Base-by-base conservation (phyloP, 2,329 filamentous ascomycete species). In the Neofusicoccum sp. region DNA sequence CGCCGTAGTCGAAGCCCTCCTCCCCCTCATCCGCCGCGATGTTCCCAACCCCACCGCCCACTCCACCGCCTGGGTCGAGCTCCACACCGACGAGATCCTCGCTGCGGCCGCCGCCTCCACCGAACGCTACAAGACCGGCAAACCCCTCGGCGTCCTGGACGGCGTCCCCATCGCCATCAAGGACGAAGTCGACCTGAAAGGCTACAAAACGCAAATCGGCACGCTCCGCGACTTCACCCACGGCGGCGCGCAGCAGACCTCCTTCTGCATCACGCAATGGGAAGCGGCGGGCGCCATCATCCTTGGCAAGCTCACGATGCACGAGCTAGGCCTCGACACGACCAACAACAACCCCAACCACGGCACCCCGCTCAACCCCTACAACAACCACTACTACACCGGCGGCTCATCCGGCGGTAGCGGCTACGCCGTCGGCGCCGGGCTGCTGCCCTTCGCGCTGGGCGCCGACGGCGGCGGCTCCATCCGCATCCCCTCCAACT, bases 91-190 rank as follows among this genome's bases (percentile, higher is more conserved):
- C 24, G 74, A 84, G 16, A 84, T 89, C 1, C 79, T 86, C 4
- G 82, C 83, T 36, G 88, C 90, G 0, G 91, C 92, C 0, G 82
- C 82, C 66, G 89, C 84, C 6, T 95, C 91, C 1, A 89, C 91
- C 0, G 79, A 84, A 69, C 81, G 92, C 47, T 96, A 89, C 74
- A 84, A 85, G 61, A 78, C 81, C 14, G 89, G 89, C 0, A 81
- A 82, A 63, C 82, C 86, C 0, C 73, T 91, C 14, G 82, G 90
- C 11, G 77, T 90, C 4, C 78, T 96, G 6, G 92, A 96, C 68
- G 92, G 92, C 11, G 85, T 96, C 1, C 92, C 91, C 0, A 84
- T 96, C 51, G 89, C 88, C 0, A 84, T 95, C 67, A 96, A 96
- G 76, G 91, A 96, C 69, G 91, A 96, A 69, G 82, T 88, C 14